Base-by-base conservation (phyloP, 1,139 yeast genomes). In the Groenewaldozyma auringiensis region DNA sequence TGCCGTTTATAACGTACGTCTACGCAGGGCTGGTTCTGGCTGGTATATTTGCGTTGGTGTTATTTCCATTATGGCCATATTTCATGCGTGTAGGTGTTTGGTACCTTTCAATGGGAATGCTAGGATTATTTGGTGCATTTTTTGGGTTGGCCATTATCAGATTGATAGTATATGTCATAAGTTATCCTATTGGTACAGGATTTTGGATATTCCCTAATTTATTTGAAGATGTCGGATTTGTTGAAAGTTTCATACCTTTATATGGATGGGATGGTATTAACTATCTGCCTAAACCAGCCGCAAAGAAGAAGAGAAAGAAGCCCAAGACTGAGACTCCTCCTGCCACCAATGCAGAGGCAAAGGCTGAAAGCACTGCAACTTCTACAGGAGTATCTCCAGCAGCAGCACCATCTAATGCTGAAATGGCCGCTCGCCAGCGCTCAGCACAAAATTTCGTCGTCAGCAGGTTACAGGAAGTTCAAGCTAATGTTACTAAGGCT, bases 11-110 rank as follows among this genome's bases (percentile, higher is more conserved):
- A 67, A 87, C 72, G 55, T 78, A 63, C 57, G 52, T 76, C 56
- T 78, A 84, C 64, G 78, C 94, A 50, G 66, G 73, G 46, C 65
- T 87, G 65, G 75, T 84, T 34, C 68, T 89, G 37, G 73, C 70
- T 11, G 88, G 75, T 20, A 79, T 88, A 9, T 81, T 92, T 57
- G 76, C 86, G 1, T 68, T 88, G 39, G 86, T 92, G 33, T 74
- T 92, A 60, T 94, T 87, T 79, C 99, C 98, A 52, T 75, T 92
- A 58, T 92, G 99, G 99, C 99, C 99, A 20, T 62, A 72, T 42
- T 78, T 81, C 65, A 80, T 92, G 94, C 83, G 95, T 63, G 74
- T 75, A 46, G 95, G 94, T 34, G 96, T 87, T 34, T 92, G 95
- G 85, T 92, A 87, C 64, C 63, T 87, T 48, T 85, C 96, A 31